A percentile compares a stretch with the other conserved stretches of the same genome.
phyloP scores from a whole-genome alignment of 192 early-diverging fungal species.

The Rhizoclosmatium globosum region DNA sequence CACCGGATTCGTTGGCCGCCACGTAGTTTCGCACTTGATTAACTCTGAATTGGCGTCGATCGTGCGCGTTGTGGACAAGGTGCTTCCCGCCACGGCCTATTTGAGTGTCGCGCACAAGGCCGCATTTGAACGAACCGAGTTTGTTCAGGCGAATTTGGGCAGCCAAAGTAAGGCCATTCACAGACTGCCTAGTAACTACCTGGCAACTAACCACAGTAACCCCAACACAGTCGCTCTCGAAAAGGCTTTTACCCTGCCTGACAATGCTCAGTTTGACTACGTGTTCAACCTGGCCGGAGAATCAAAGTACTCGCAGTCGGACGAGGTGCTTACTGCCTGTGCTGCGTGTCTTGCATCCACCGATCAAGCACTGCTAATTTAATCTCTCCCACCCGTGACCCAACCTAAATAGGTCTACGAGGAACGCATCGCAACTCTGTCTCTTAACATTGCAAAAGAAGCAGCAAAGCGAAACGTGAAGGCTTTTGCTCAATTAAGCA shows the following conservation, averaged over 20 bases:
- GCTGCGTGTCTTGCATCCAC: background rate
- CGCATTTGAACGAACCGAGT: conserved; percentile 79
- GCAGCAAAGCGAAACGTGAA: conserved; percentile 78
- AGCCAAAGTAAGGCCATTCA: conserved; percentile 57
- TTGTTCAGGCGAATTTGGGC: conserved; percentile 80
- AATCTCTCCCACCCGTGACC: background rate
- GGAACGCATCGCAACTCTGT: conserved; percentile 77
- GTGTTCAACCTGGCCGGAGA: conserved; percentile 96
- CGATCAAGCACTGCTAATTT: background rate
- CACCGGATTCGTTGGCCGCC: conserved; percentile 85
- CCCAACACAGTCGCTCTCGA: conserved; percentile 67
- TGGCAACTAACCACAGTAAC: background rate
- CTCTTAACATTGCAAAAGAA: conserved; percentile 81
- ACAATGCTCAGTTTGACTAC: conserved; percentile 82
- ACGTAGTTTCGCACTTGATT: conserved; percentile 75
- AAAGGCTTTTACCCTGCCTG: conserved; percentile 74
- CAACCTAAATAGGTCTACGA: conserved; percentile 74
- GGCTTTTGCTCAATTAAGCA: conserved; percentile 86
- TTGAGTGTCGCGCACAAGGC: conserved; percentile 67
- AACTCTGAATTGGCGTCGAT: conserved; percentile 67
- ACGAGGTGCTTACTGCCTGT: conserved; percentile 62
- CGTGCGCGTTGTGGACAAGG: conserved; percentile 84
- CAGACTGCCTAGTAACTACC: no score
- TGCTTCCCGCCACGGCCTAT: conserved; percentile 81
- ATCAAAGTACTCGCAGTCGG: conserved; percentile 88